Evolutionary conservation across 1,284 basidiomycete species (phyloP), one percentile per base, ranked within the genome.

Genomic region (Inonotus obliquus): DNA sequence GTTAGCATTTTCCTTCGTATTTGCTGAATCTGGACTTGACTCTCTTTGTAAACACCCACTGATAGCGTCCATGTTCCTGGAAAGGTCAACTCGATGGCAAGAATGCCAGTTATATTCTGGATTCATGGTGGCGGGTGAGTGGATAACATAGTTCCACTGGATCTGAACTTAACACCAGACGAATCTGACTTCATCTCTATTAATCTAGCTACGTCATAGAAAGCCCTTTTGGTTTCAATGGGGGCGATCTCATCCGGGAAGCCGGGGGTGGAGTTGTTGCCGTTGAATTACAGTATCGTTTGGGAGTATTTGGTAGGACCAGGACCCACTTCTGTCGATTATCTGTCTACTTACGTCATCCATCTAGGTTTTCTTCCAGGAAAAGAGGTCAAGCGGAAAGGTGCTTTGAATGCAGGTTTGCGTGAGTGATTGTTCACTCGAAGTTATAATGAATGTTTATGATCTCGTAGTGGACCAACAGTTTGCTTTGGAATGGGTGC

Each of bases 101-200:
- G 65, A 25, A 57, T 72, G 52, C 72, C 74, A 23, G 70, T 73
- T 5, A 35, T 76, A 9, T 65, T 76, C 13, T 76, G 66, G 69
- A 74, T 75, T 29, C 75, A 76, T 45, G 74, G 74, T 35, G 73
- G 73, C 64, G 71, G 70, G 70, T 71, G 47, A 63, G 62, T 41
- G 4, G 38, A 2, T 13, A 4, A n/a, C 17, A n/a, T n/a, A n/a
- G n/a, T n/a, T n/a, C n/a, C n/a, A n/a, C n/a, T n/a, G n/a, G n/a
- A n/a, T n/a, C n/a, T n/a, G n/a, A n/a, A n/a, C n/a, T n/a, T n/a
- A 39, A 10, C 38, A 6, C 11, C 13, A 9, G 38, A 39, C 13
- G n/a, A 19, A 35, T 10, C 2, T 21, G 32, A 32, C 41, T 3
- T 32, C 14, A 47, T 25, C n/a, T n/a, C n/a, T n/a, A n/a, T n/a